Percentiles rank a stretch among this genome's conserved stretches.
Evolutionary conservation across 306 rosid species (phyloP).

Genomic region (Fragaria vesca): DNA sequence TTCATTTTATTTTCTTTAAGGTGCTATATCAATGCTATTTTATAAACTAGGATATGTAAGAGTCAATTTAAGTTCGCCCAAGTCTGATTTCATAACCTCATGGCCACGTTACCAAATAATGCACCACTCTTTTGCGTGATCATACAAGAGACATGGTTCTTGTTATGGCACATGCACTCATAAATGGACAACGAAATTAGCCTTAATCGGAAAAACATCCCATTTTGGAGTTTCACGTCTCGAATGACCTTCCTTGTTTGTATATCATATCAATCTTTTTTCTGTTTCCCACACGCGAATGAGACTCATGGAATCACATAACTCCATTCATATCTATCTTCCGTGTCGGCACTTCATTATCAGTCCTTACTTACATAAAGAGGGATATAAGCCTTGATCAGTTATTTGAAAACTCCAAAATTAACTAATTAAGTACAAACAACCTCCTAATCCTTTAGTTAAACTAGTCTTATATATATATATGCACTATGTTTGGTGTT

Average conservation of each 20-base stretch:
- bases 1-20: too few species aligned
- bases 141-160: not conserved
- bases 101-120: not conserved
- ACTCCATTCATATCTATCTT: not conserved
- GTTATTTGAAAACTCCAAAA: not conserved
- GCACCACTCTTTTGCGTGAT: not conserved
- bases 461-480: not conserved
- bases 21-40: too few species aligned
- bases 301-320: not conserved
- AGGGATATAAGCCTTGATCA: not conserved
- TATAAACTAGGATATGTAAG: too few species aligned
- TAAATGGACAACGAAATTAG: not conserved
- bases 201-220: constrained; percentile 3
- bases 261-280: not conserved
- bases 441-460: not conserved
- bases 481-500: not conserved
- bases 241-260: not conserved
- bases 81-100: not conserved
- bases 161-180: constrained; percentile 5
- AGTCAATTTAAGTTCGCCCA: not conserved
- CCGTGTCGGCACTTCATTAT: constrained; percentile 2
- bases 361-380: not conserved
- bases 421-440: not conserved
- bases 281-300: not conserved
- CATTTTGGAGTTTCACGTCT: not conserved